Conservation (phyloP, 768 basidiomycete species). For the Asterophora lycoperdoides region DNA sequence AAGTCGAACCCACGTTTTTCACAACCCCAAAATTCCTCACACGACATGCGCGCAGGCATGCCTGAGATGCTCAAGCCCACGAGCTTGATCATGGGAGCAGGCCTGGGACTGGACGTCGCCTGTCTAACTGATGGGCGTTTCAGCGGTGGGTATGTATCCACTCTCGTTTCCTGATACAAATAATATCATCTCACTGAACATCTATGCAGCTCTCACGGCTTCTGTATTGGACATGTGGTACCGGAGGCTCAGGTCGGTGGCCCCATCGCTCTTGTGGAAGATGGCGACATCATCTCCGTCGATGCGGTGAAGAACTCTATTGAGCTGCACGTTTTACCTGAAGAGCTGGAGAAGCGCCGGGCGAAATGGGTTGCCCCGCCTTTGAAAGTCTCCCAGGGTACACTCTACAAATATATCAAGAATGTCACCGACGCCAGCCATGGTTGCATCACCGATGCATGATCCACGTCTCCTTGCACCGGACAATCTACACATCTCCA, state of each 20-base stretch:
- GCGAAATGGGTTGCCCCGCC: constrained; percentile 79
- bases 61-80: constrained; percentile 99
- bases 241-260: constrained; percentile 95
- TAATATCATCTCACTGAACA: constrained; percentile 14
- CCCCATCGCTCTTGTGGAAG: constrained; percentile 84
- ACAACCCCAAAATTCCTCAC: constrained; percentile 7
- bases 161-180: constrained; percentile 13
- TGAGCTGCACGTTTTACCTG: constrained; percentile 68
- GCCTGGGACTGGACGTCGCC: constrained; percentile 92
- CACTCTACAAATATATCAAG: constrained; percentile 87
- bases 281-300: constrained; percentile 84
- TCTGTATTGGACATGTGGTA: constrained; percentile 95
- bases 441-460: constrained; percentile 89
- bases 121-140: constrained; percentile 98
- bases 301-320: constrained; percentile 87
- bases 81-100: constrained; percentile 97
- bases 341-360: constrained; percentile 73
- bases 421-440: constrained; percentile 86
- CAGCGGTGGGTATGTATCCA: constrained; percentile 80
- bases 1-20: constrained; percentile 31
- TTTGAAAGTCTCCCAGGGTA: constrained; percentile 77
- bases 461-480: constrained; percentile 16
- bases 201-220: constrained; percentile 81
- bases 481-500: too few species aligned
- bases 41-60: constrained; percentile 63